A percentile compares a stretch with the other conserved stretches of the same genome.
Conservation (phyloP, 1,284 basidiomycete genomes). For the Naganishia sp. region DNA sequence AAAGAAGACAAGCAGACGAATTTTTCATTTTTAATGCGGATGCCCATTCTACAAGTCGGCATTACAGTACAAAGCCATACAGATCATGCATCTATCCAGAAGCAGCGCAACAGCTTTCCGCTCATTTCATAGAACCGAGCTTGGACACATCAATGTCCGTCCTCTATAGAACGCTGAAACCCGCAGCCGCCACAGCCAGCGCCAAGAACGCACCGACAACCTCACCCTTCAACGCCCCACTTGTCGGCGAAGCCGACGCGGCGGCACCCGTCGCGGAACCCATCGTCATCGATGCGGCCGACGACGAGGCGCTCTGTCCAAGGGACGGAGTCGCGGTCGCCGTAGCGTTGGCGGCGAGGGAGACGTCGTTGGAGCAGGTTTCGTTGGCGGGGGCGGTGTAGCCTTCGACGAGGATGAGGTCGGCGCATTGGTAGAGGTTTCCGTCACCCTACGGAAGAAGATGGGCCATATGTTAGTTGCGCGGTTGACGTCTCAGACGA, state of each 20-base stretch:
- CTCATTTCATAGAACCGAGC: no score
- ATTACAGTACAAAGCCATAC: no score
- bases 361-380: conserved; percentile 52
- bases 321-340: conserved; percentile 18
- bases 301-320: conserved; percentile 5
- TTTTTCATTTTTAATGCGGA: no score
- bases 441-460: conserved; percentile 63
- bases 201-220: conserved; percentile 3
- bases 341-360: conserved; percentile 32
- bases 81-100: neutral
- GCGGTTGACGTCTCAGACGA: neutral
- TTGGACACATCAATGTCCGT: no score
- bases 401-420: conserved; percentile 64
- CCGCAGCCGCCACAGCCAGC: neutral
- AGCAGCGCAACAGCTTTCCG: no score
- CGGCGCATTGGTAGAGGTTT: conserved; percentile 71
- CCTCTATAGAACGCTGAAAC: no score
- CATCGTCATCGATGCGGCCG: conserved; percentile 21
- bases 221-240: neutral
- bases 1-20: no score
- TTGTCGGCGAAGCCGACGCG: conserved; percentile 1
- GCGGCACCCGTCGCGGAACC: conserved; percentile 6
- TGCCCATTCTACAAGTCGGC: no score
- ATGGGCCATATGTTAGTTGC: neutral
- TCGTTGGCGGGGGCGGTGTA: conserved; percentile 56